Evolutionary conservation across 495 filamentous ascomycete species (phyloP), one percentile per base, ranked within the genome.

Genomic region (Penicillium maclennaniae): DNA sequence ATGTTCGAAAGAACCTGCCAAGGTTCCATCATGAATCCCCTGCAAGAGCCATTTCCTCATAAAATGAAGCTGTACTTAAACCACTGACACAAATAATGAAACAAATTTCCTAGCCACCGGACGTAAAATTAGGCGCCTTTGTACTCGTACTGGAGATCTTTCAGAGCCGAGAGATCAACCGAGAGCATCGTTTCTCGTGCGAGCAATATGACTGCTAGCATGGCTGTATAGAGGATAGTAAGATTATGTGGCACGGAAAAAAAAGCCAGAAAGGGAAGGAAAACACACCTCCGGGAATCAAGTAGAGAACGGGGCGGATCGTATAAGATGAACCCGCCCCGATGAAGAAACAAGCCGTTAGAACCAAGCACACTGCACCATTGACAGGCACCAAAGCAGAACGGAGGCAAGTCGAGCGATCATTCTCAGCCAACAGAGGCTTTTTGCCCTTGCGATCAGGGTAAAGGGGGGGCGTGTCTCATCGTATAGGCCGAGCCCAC

Each of bases 401-500:
- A 12, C 43, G 59, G 7, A 63, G 4, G n/a, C 51, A 44, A 38
- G 41, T 45, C 15, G 54, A 26, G 8, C 46, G 55, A 36, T 65
- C 49, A 42, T 61, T 54, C 8, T 53, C 51, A 3, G 49, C 40
- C 1, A 21, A 55, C 17, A 67, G 39, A 7, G 67, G 54, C 45
- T 60, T 65, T 42, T 73, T 70, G 20, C 68, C 62, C 52, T 68
- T 70, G 19, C 51, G 55, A 47, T 69, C 72, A 44, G 55, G 60
- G n/a, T 61, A 60, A 14, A 66, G 54, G 23, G 54, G 23, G 74
- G 69, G 66, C 47, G 27, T 55, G 59, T 39, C 59, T 64, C 62
- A 79, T 76, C 12, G 62, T 70, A 52, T 74, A 88, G 0, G 80
- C 79, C 0, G 85, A 88, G 7, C 72, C 69, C 9, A 77, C 52